Base-by-base conservation (phyloP, 1,139 yeast genomes). In the Protomyces pachydermus region DNA sequence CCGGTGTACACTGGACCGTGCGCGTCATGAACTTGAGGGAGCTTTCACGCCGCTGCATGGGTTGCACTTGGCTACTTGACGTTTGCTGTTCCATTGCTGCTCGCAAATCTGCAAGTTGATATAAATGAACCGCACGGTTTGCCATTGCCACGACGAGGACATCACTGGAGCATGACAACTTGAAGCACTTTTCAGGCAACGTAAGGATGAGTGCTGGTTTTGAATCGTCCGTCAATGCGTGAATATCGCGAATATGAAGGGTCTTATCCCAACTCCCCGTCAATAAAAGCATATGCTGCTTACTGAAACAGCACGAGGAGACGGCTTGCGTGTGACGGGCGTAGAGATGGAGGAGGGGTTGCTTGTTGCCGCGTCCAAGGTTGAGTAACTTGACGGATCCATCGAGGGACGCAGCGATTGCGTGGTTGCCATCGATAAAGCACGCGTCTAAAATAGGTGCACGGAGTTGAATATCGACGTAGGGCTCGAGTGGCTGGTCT, bases 1-100 rank as follows among this genome's bases (percentile, higher is more conserved):
- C 75, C 0, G 90, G 88, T 68, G 85, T 80, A 60, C 86, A 78
- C 67, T 80, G 79, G 34, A 90, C 71, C 48, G 83, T 83, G 57
- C 85, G 78, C 1, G 89, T 84, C 73, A 88, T 95, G 71, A 84
- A 85, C 70, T 85, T 84, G 64, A 90, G 79, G 0, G 96, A 91
- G 60, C 88, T 82, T 66, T 87, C 90, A 54, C 90, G 77, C 8
- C 77, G 74, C 68, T 81, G 84, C 67, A 79, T 72, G 61, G 79
- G 79, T 57, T 86, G 75, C 34, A 79, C 74, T 70, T 84, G 96
- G 10, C 28, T 16, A 10, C 46, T 35, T 12, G 48, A 12, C 12
- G 8, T 18, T 2, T 20, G 56, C 18, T 55, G 16, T 5, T 39
- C 34, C 23, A 50, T n/a, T 25, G 62, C 62, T 6, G 28, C 28